Base-by-base conservation (phyloP, 2,329 filamentous ascomycete species). In the Fusarium sp. region DNA sequence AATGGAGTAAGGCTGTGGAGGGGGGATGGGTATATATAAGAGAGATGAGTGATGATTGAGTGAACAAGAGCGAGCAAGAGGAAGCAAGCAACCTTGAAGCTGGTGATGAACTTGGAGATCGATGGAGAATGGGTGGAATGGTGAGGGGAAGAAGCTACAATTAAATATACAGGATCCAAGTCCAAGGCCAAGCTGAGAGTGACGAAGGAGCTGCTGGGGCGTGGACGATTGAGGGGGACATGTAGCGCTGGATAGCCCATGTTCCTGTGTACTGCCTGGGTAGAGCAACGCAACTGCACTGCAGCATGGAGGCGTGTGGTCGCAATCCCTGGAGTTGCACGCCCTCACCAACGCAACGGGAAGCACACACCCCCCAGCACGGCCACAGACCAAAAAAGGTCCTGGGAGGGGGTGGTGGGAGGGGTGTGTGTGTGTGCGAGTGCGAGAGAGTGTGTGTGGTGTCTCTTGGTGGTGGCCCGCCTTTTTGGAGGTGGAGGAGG, bases 81-180 rank as follows among this genome's bases (percentile, higher is more conserved):
- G 45, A n/a, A 50, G 45, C 45, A 74, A 67, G 71, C 52, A 67
- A 75, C 61, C 60, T 59, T 74, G 71, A 58, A 59, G 54, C 66
- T 67, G 63, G 59, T 67, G 62, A 74, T 62, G 59, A 42, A 76
- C 65, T 76, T 75, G 65, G 68, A 74, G 67, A 76, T 76, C 73
- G 69, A 69, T 72, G 70, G 70, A 71, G 67, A 70, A 59, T 42
- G 69, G 71, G 69, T 47, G 57, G 70, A 47, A 56, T 63, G 68
- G 71, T 72, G 77, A 77, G 75, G 78, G 77, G 77, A 78, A 71
- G 77, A 78, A 70, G 76, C 78, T 79, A 66, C 78, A 79, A 77
- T 80, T 80, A 80, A 80, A 79, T 80, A 79, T 80, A 74, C 70
- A 61, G 59, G 62, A 57, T 50, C 65, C 50, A 58, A 62, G 62